Percentiles rank a stretch among this genome's conserved stretches.
Conservation (phyloP, 23 red algal genomes). For the Agarophyton chilense region DNA sequence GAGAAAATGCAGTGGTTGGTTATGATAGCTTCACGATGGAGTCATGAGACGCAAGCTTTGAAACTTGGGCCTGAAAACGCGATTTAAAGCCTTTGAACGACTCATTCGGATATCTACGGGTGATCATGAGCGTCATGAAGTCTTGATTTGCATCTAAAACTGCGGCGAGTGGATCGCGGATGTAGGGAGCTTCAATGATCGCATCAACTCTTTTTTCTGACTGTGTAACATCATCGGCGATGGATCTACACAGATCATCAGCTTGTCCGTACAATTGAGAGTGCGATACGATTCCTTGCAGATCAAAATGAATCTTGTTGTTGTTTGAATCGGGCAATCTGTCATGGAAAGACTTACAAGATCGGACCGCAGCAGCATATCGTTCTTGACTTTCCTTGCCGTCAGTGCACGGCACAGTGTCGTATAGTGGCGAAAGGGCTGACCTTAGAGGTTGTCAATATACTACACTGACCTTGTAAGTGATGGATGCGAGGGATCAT, state of each 20-base stretch:
- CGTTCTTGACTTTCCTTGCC: neutral
- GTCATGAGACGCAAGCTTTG: neutral
- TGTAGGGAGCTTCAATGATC: neutral
- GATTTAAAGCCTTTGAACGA: constrained; percentile 1
- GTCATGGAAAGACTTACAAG: neutral
- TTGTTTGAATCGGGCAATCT: neutral
- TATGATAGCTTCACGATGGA: constrained; percentile 1
- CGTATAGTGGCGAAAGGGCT: too few species aligned
- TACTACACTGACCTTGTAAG: too few species aligned
- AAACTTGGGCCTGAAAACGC: constrained; percentile 29
- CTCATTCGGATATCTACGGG: neutral
- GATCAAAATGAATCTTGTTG: neutral
- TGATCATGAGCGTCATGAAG: neutral
- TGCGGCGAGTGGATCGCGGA: constrained; percentile 17
- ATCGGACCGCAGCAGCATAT: neutral
- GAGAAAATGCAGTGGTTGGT: constrained; percentile 8
- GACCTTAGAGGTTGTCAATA: too few species aligned
- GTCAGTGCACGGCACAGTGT: too few species aligned
- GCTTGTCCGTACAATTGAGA: neutral
- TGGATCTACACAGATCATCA: neutral
- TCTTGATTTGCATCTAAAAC: neutral
- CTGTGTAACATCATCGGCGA: constrained; percentile 1
- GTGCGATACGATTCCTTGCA: constrained; percentile 5
- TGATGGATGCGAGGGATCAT: too few species aligned
- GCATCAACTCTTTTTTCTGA: neutral